phyloP scores from a whole-genome alignment of 2,329 filamentous ascomycete genomes.

The Teratosphaeria gauchensis region DNA sequence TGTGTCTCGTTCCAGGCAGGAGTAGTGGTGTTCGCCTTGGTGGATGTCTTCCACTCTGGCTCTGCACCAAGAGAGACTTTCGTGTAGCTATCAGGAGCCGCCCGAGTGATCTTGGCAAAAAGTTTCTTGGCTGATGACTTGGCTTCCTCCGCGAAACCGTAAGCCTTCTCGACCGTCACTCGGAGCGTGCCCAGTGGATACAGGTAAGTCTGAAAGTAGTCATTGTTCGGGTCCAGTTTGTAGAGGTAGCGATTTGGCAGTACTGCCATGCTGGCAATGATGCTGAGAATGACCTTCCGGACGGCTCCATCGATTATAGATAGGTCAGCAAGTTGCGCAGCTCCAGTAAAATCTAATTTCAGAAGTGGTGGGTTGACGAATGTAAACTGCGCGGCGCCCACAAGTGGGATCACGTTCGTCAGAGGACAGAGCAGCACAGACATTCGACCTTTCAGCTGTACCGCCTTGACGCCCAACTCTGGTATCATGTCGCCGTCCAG shows the following conservation, averaged over 20 bases:
- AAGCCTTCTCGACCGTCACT: constrained; percentile 35
- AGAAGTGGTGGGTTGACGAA: constrained; percentile 42
- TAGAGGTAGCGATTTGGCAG: constrained; percentile 42
- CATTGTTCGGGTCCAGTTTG: constrained; percentile 37
- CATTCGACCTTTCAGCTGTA: constrained; percentile 37
- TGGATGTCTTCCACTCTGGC: constrained; percentile 34
- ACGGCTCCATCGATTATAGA: constrained; percentile 34
- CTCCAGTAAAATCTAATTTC: constrained; percentile 40
- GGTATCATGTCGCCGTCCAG: constrained; percentile 37
- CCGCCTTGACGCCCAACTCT: constrained; percentile 37
- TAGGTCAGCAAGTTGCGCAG: constrained; percentile 36
- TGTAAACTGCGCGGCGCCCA: constrained; percentile 39
- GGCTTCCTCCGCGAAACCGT: constrained; percentile 30
- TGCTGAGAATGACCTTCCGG: constrained; percentile 36
- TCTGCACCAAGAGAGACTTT: constrained; percentile 37
- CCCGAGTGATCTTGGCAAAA: constrained; percentile 36
- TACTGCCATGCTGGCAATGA: constrained; percentile 38
- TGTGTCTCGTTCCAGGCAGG: constrained; percentile 41
- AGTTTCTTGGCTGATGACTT: constrained; percentile 32
- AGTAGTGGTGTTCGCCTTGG: constrained; percentile 33
- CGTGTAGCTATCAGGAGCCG: constrained; percentile 40
- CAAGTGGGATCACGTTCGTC: constrained; percentile 38
- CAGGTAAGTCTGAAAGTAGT: constrained; percentile 42
- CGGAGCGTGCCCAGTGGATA: constrained; percentile 35
- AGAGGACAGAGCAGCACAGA: constrained; percentile 37